phyloP scores from a whole-genome alignment of 192 early-diverging fungal genomes.

The Rhizophagus sp. region DNA sequence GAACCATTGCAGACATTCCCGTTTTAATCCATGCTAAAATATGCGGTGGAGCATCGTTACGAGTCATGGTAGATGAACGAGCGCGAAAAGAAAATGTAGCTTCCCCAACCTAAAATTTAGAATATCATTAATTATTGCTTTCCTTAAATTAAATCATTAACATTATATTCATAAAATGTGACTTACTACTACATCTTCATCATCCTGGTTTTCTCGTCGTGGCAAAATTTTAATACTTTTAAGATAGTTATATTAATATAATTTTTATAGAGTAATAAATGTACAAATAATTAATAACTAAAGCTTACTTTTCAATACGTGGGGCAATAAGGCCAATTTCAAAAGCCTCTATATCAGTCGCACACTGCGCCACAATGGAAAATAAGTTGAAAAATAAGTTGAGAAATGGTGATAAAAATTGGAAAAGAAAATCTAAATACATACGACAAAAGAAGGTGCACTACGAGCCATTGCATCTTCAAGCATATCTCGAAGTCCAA shows the following conservation, averaged over 20 bases:
- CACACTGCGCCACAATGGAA: not conserved
- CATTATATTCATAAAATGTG: not conserved
- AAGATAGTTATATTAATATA: not conserved
- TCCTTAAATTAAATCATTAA: not conserved
- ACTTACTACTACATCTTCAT: conserved; percentile 18
- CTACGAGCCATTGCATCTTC: conserved; percentile 26
- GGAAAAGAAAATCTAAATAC: not conserved
- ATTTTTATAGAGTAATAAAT: not conserved
- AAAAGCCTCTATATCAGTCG: conserved; percentile 16
- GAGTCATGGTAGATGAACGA: not conserved
- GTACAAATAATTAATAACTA: not conserved
- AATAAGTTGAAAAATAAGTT: not conserved
- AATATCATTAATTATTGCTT: not conserved
- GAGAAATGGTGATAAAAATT: not conserved
- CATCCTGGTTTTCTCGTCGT: conserved; percentile 1
- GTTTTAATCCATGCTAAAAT: conserved; percentile 27
- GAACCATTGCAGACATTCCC: conserved; percentile 13
- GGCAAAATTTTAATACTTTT: conserved; percentile 18
- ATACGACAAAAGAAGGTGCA: conserved; percentile 25
- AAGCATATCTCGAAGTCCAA: conserved; percentile 16
- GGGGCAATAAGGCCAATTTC: conserved; percentile 24
- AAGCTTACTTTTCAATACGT: conserved; percentile 13
- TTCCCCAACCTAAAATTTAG: conserved; percentile 15
- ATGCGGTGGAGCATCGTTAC: conserved; percentile 10
- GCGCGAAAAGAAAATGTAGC: conserved; percentile 16